Evolutionary conservation across 2,329 filamentous ascomycete species (phyloP).

Genomic region (Aspergillus brasiliensis): DNA sequence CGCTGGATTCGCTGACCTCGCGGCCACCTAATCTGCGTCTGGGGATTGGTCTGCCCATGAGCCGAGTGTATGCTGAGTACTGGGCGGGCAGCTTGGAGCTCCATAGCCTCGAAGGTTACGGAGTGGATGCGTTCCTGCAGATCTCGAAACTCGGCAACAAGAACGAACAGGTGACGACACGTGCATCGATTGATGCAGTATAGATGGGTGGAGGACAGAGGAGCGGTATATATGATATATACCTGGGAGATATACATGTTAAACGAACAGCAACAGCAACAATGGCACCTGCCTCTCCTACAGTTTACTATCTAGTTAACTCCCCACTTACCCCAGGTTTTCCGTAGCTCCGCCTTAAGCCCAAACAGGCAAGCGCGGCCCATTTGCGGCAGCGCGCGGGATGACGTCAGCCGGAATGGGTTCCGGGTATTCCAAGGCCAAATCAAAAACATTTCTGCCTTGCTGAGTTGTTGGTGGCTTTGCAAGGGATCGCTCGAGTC

Average conservation of each 20-base stretch:
- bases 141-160: slow-evolving; percentile 97
- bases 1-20: slow-evolving; percentile 76
- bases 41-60: slow-evolving; percentile 91
- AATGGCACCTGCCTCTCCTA: neutral
- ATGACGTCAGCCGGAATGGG: slow-evolving; percentile 22
- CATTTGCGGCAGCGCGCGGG: slow-evolving; percentile 5
- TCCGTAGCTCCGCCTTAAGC: neutral
- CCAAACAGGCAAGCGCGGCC: slow-evolving; percentile 1
- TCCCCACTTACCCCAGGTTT: slow-evolving; percentile 11
- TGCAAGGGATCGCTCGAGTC: too few species aligned
- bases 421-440: neutral
- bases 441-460: too few species aligned
- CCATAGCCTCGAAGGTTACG: slow-evolving; percentile 92
- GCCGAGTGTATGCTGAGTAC: slow-evolving; percentile 93
- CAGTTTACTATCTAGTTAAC: neutral
- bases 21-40: slow-evolving; percentile 83
- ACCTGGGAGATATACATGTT: too few species aligned
- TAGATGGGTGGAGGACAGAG: slow-evolving; percentile 36
- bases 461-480: too few species aligned
- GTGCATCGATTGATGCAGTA: slow-evolving; percentile 76
- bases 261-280: neutral
- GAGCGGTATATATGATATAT: too few species aligned
- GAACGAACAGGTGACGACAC: slow-evolving; percentile 85
- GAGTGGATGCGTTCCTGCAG: slow-evolving; percentile 92
- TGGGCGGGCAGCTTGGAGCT: slow-evolving; percentile 92